Base-by-base conservation (phyloP, 257 asterid species). In the Lantana camara region DNA sequence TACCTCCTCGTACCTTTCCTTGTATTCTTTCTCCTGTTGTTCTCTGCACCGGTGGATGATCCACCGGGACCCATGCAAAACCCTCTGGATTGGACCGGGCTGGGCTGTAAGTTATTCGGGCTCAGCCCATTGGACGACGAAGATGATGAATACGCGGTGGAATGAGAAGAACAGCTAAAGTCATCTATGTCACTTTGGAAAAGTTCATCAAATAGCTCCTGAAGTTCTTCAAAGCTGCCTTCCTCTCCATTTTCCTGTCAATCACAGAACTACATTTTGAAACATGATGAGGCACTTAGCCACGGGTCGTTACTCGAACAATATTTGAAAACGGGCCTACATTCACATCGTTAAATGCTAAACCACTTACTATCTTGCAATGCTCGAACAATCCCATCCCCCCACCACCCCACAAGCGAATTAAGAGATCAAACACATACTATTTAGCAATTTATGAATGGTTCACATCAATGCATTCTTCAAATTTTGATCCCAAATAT, bases 151-250 rank as follows among this genome's bases (percentile, higher is more conserved):
- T 1, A 35, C 40, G 40, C 68, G 4, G 66, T 35, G 54, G 74
- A 66, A 35, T 67, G 61, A 29, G 87, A 71, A 12, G 90, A 78
- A 6, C 79, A 63, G 24, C 66, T n/a, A 13, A 69, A 83, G 0
- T 57, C 56, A 7, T 79, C 92, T 0, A 66, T 8, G 69, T 85
- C 95, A 21, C 79, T 57, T 10, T 82, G 79, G 66, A 88, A 79
- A 70, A 91, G 67, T 48, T 85, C 86, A 5, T 88, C 71, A 17
- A 88, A 91, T 34, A 88, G 68, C 47, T 81, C 85, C 72, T 88
- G 95, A 71, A 91, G 70, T 24, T 86, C 84, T 77, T 84, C 87
- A 1, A 88, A 82, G 14, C 82, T 85, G 68, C 83, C 89, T 38
- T 73, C 79, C 38, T 77, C 79, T 42, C 79, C 71, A 0, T 69